Base-by-base conservation (phyloP, 2,329 filamentous ascomycete species). In the Colletotrichum sp. region DNA sequence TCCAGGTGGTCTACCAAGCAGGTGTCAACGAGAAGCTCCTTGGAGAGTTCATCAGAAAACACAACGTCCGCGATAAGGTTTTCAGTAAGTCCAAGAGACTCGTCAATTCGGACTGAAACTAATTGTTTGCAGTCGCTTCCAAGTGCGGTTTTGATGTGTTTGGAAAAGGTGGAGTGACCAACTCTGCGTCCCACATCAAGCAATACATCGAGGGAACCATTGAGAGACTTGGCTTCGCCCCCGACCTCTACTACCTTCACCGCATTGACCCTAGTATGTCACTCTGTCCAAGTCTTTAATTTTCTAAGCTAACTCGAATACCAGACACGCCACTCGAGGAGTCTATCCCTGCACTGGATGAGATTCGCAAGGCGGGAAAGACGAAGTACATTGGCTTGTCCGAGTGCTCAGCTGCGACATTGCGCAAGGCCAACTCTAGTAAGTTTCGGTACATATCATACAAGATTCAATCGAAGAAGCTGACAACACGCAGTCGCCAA, bases 21-120 rank as follows among this genome's bases (percentile, higher is more conserved):
- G 87, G 87, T 43, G 83, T 88, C 15, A 89, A 89, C 65, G 88
- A 89, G 70, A 88, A 87, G 79, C 83, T 89, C 0, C 80, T 89
- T 0, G 88, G 87, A 5, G 86, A 88, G 36, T 89, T 89, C 75
- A 88, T 89, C 75, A 79, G 85, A 28, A 89, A 89, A 78, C 87
- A 89, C 79, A 87, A 89, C 65, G 81, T 87, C 12, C 86, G 88
- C 3, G 87, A 89, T 70, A 88, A 89, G 76, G 52, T 89, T n/a
- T 89, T 89, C 76, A 79, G 86, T 87, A 75, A 68, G 85, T 80
- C 2, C 18, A 18, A 5, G 7, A n/a, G 10, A 13, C 36, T 6
- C 39, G 3, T 34, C 2, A 8, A 13, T 2, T 8, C 3, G 16
- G n/a, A 7, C 2, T 25, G 65, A 22, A 43, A 18, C 36, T 36